Evolutionary conservation across 139 green algal genomes (phyloP).

Genomic region (Tetratostichococcus sp.): DNA sequence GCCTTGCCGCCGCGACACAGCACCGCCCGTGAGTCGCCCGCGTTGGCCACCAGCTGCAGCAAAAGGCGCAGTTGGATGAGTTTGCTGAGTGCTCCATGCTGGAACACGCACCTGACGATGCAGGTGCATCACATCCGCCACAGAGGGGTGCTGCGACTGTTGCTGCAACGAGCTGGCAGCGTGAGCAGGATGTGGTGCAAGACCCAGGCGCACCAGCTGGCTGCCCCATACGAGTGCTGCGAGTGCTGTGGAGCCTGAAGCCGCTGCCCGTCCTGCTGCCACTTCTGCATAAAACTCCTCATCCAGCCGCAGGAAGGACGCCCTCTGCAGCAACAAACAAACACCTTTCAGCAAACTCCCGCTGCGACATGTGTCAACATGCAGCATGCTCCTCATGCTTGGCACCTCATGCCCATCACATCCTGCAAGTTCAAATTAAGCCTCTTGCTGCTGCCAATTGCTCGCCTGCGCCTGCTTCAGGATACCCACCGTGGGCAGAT

Average conservation of each 20-base stretch:
- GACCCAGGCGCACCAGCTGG: slow-evolving; percentile 6
- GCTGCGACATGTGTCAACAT: no score
- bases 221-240: slow-evolving; percentile 15
- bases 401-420: not conserved
- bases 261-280: not conserved
- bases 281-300: not conserved
- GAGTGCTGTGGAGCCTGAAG: slow-evolving; percentile 18
- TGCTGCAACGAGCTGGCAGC: no score
- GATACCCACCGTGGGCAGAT: no score
- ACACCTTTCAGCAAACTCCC: not conserved
- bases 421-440: not conserved
- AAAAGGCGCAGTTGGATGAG: not conserved
- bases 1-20: slow-evolving; percentile 42
- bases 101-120: no score
- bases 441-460: no score
- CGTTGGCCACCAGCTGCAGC: slow-evolving; percentile 54
- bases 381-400: not conserved
- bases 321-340: not conserved
- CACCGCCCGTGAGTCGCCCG: slow-evolving; percentile 70
- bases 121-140: no score
- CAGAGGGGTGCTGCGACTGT: no score
- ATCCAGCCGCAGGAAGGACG: not conserved
- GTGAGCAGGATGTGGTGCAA: no score
- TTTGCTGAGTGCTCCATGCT: not conserved
- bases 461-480: no score